Percentiles rank a stretch among this genome's conserved stretches.
phyloP scores from a whole-genome alignment of 352 stramenopile species.

The Phytophthora podocarpi region DNA sequence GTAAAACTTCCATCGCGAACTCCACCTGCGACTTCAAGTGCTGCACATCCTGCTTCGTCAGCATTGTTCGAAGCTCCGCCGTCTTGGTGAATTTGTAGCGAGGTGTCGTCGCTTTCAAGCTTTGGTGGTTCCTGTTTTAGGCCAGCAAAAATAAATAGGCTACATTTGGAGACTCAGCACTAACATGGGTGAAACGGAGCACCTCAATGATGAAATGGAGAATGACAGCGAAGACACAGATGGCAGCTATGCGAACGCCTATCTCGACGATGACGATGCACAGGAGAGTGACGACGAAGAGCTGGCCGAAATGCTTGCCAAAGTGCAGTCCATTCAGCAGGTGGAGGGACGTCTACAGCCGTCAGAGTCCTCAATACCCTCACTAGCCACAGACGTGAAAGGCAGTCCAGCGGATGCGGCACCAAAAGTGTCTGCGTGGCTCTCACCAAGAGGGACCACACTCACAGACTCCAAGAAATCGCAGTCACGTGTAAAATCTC shows the following conservation, averaged over 20 bases:
- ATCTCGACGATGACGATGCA: constrained; percentile 50
- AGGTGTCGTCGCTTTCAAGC: too few relatives aligned
- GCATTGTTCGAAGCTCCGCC: too few relatives aligned
- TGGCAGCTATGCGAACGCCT: constrained; percentile 44
- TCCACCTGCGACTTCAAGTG: constrained; percentile 64
- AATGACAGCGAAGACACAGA: constrained; percentile 30
- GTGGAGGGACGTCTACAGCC: constrained; percentile 36
- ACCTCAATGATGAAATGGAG: constrained; percentile 27
- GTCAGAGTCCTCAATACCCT: constrained; percentile 10
- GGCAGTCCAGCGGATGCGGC: background rate
- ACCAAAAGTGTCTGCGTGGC: background rate
- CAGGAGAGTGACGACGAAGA: constrained; percentile 58
- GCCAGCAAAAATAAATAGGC: constrained; percentile 25
- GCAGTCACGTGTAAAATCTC: constrained; percentile 25
- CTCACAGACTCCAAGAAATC: constrained; percentile 9
- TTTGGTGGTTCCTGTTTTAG: background rate
- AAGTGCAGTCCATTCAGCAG: constrained; percentile 71
- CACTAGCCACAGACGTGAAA: constrained; percentile 17
- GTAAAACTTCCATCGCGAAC: constrained; percentile 59
- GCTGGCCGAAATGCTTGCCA: constrained; percentile 75
- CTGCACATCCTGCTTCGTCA: constrained; percentile 40
- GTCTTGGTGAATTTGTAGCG: too few relatives aligned
- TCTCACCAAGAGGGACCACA: constrained; percentile 6
- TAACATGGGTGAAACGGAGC: constrained; percentile 30
- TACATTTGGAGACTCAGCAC: too few relatives aligned